These are phyloP conservation scores for Chondrus crispus DNA, from an alignment of 23 red algal species.

Conservation along the genomic window DNA sequence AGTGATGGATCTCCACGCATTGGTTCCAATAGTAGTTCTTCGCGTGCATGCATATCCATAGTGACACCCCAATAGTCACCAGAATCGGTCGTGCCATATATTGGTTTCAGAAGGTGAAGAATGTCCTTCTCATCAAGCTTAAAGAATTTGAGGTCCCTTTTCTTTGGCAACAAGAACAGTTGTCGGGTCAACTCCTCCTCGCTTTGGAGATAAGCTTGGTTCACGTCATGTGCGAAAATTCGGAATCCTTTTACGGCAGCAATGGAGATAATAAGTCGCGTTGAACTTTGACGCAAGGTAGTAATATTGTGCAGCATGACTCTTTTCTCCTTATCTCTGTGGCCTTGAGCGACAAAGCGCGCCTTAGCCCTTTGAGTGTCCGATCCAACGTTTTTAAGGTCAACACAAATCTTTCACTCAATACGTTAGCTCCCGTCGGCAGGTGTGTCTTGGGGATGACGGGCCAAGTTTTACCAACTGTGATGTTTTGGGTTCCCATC, in stretches of 20 bases:
- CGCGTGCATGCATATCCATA: background rate
- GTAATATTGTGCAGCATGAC: background rate
- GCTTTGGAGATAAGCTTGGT: background rate
- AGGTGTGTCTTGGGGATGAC: background rate
- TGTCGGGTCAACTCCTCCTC: background rate
- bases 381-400: background rate
- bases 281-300: background rate
- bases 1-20: background rate
- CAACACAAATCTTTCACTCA: background rate
- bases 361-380: background rate
- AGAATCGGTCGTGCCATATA: background rate
- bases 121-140: background rate
- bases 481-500: background rate
- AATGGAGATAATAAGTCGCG: background rate
- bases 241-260: background rate
- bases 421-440: background rate
- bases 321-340: background rate
- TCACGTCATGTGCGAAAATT: background rate
- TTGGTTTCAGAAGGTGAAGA: background rate
- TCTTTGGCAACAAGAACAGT: background rate
- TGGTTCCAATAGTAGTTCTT: background rate
- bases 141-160: background rate
- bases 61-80: background rate
- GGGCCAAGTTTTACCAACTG: background rate
- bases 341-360: background rate